Evolutionary conservation across 345 rosid genomes (phyloP).

Genomic region (Abelmoschus esculentus): DNA sequence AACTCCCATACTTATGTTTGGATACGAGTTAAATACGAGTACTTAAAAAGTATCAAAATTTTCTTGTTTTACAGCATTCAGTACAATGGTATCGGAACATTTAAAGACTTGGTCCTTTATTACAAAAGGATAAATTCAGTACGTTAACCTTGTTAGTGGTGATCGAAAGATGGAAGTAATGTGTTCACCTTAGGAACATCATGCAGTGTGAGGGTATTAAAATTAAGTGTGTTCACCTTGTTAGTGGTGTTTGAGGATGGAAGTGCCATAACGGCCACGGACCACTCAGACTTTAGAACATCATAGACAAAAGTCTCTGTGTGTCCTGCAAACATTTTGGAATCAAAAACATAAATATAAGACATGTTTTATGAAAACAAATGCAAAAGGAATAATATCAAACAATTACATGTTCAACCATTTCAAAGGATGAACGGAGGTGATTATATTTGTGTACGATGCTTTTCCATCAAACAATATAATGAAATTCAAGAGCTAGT

Average conservation of each 20-base stretch:
- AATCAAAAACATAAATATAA: not conserved
- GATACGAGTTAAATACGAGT: not conserved
- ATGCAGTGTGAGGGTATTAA: not conserved
- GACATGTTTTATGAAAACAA: not conserved
- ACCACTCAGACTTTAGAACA: not conserved
- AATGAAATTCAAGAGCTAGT: not conserved
- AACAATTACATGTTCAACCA: not conserved
- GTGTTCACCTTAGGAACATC: constrained; percentile 62
- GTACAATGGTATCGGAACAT: too few species aligned
- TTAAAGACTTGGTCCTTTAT: not conserved
- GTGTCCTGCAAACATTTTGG: constrained; percentile 48
- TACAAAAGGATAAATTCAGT: not conserved
- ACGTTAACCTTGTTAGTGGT: constrained; percentile 58
- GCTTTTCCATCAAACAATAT: not conserved
- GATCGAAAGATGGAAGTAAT: constrained; percentile 59
- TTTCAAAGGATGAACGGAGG: not conserved
- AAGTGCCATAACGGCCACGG: not conserved
- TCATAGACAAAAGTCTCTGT: constrained; percentile 49
- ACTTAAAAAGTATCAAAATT: not conserved
- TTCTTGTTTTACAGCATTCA: not conserved
- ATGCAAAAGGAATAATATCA: not conserved
- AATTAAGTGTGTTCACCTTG: constrained; percentile 41
- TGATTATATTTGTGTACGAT: not conserved
- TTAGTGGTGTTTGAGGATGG: not conserved
- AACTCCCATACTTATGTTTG: not conserved